Evolutionary conservation across 108 stramenopile genomes (phyloP), one percentile per base, ranked within the genome.

Genomic region (Cyclotella sp.): DNA sequence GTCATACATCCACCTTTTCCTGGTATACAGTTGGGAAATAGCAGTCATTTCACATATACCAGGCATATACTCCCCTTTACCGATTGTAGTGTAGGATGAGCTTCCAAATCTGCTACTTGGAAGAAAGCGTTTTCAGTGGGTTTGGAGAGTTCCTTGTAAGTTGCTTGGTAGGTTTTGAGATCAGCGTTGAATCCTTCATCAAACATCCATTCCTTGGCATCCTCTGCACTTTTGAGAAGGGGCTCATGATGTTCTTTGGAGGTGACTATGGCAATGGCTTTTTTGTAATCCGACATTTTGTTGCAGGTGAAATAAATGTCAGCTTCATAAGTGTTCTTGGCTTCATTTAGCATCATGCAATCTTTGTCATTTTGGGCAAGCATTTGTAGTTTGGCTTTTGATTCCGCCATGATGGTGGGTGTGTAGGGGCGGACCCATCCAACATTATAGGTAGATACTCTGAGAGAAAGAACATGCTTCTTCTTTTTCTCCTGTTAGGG

Each of bases 181-280:
- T 95, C 96, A 60, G 96, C 96, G 72, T 78, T 85, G 82, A 88
- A 92, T 49, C 96, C 98, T 22, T 98, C 98, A 63, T 97, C 97
- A 66, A 98, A 95, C 74, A 99, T 86, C 99, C 99, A 99, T 10
- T 98, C 97, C 79, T 97, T 95, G 16, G 91, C 89, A 54, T 87
- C 93, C 30, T 88, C 76, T 19, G 93, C 88, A 51, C 88, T 61
- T 44, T 91, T 84, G 19, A 74, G 66, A 59, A 97, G 74, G 42
- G 92, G 91, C 67, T 93, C 94, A 26, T 97, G 90, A 74, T 98
- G 97, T 67, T 97, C 97, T 42, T 98, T 96, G 12, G 96, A 97
- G 14, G 96, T 90, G 18, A 99, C 93, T 72, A 79, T 75, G 68
- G 61, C 78, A 64, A 98, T 66, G 14, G 85, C 73, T 29, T 98